These are phyloP conservation scores for Roridomyces roridus DNA, from an alignment of 768 basidiomycete genomes.

Conservation along the genomic window DNA sequence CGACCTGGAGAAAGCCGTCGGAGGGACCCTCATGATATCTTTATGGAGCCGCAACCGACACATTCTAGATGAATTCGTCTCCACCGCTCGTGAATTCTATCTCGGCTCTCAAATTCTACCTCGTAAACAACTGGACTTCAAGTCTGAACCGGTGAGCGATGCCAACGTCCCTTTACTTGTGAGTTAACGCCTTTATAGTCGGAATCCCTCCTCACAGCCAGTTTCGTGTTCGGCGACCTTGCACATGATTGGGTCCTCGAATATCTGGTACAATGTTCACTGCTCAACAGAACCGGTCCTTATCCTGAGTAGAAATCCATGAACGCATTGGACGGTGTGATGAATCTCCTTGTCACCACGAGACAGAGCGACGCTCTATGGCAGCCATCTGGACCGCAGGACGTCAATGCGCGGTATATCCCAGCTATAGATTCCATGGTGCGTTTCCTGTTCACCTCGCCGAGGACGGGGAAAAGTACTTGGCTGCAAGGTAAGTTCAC, in stretches of 20 bases:
- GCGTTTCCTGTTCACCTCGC: not conserved
- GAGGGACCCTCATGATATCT: too few species aligned
- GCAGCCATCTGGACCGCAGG: not conserved
- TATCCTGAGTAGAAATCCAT: constrained; percentile 1
- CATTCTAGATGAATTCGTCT: constrained; percentile 7
- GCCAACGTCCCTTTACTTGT: too few species aligned
- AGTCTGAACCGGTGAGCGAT: constrained; percentile 1
- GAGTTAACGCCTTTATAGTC: not conserved
- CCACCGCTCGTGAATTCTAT: constrained; percentile 7
- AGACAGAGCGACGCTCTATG: not conserved
- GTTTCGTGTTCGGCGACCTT: not conserved
- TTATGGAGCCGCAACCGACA: constrained; percentile 5
- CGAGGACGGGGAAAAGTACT: not conserved
- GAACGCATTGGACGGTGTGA: not conserved
- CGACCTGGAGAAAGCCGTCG: constrained; percentile 1
- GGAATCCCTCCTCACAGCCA: not conserved
- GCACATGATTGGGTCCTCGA: constrained; percentile 9
- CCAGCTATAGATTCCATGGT: not conserved
- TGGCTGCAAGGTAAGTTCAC: constrained; percentile 10
- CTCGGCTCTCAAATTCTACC: not conserved
- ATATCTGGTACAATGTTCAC: not conserved
- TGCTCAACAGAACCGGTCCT: not conserved
- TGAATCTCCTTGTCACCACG: not conserved
- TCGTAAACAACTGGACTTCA: not conserved
- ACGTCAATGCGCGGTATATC: not conserved